A percentile compares a stretch with the other conserved stretches of the same genome.
phyloP scores from a whole-genome alignment of 139 green algal species.

The Picochlorum sp. region DNA sequence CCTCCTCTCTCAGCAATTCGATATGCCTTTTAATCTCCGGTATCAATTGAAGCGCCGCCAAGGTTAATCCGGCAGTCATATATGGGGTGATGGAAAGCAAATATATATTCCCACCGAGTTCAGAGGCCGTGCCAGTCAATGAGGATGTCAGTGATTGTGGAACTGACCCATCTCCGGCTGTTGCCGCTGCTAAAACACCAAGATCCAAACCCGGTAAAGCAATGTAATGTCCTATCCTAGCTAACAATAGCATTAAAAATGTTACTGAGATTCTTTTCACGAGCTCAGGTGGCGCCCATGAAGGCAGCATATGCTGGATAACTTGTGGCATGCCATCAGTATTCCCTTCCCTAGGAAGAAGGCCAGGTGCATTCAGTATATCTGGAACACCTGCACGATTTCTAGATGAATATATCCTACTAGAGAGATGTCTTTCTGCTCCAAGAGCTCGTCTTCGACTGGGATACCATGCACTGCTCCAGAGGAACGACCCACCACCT shows the following conservation, averaged over 20 bases:
- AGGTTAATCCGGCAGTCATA: conserved; percentile 11
- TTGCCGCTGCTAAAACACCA: background rate
- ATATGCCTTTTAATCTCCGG: conserved; percentile 6
- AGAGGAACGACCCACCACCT: too few relatives aligned
- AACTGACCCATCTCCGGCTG: background rate
- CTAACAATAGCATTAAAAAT: conserved; percentile 1
- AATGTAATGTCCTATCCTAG: conserved; percentile 10
- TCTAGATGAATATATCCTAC: too few relatives aligned
- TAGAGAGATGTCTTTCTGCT: too few relatives aligned
- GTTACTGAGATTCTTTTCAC: background rate
- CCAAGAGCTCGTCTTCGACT: too few relatives aligned
- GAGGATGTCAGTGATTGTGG: background rate
- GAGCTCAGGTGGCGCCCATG: conserved; percentile 1
- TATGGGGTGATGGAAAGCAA: conserved; percentile 6
- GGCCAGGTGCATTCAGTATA: too few relatives aligned
- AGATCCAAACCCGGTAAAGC: conserved; percentile 6
- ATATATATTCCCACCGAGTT: conserved; percentile 11
- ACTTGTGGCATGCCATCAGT: too few relatives aligned
- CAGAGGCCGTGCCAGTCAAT: background rate
- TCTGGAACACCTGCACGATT: too few relatives aligned
- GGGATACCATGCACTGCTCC: too few relatives aligned
- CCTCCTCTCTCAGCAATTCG: conserved; percentile 11
- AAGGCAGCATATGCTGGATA: background rate
- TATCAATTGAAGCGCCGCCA: conserved; percentile 5
- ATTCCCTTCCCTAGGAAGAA: too few relatives aligned